Evolutionary conservation across 2,329 filamentous ascomycete species (phyloP).

Genomic region (Monosporascus sp.): DNA sequence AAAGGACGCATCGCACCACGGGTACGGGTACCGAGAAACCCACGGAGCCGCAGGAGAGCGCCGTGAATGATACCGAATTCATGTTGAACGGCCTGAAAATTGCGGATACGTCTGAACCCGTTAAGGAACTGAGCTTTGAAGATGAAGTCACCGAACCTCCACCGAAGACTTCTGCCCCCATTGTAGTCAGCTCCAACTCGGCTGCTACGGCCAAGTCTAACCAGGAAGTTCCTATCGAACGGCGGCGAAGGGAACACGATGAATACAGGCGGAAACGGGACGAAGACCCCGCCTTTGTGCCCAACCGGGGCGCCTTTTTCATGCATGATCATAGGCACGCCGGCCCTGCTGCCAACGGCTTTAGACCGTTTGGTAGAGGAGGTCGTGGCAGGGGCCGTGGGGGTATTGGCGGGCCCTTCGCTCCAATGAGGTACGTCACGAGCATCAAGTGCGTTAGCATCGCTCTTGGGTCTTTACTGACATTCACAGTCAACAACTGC

Average conservation of each 20-base stretch:
- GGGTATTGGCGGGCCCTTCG: constrained; percentile 52
- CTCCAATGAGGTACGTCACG: constrained; percentile 58
- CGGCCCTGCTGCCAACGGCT: constrained; percentile 72
- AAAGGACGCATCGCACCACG: constrained; percentile 19
- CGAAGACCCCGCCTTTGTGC: constrained; percentile 87
- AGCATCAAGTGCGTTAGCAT: neutral
- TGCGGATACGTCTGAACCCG: constrained; percentile 35
- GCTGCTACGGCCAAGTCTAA: constrained; percentile 35
- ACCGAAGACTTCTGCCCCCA: constrained; percentile 41
- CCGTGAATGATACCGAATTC: constrained; percentile 50
- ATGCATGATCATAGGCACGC: constrained; percentile 89
- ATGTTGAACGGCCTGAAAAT: constrained; percentile 53
- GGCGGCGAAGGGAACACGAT: constrained; percentile 79
- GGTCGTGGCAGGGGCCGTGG: constrained; percentile 59
- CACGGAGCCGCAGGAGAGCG: constrained; percentile 32
- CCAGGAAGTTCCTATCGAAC: constrained; percentile 59
- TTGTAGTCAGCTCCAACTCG: constrained; percentile 51
- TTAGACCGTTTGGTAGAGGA: constrained; percentile 65
- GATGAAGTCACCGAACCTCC: constrained; percentile 34
- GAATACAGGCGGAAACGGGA: constrained; percentile 86
- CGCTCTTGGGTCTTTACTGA: constrained; percentile 11
- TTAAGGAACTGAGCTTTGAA: constrained; percentile 44
- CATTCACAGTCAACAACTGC: constrained; percentile 30
- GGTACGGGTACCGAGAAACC: constrained; percentile 19
- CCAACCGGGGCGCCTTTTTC: constrained; percentile 91